Base-by-base conservation (phyloP, 164 flowering plant genomes). In the Macadamia tetraphylla region DNA sequence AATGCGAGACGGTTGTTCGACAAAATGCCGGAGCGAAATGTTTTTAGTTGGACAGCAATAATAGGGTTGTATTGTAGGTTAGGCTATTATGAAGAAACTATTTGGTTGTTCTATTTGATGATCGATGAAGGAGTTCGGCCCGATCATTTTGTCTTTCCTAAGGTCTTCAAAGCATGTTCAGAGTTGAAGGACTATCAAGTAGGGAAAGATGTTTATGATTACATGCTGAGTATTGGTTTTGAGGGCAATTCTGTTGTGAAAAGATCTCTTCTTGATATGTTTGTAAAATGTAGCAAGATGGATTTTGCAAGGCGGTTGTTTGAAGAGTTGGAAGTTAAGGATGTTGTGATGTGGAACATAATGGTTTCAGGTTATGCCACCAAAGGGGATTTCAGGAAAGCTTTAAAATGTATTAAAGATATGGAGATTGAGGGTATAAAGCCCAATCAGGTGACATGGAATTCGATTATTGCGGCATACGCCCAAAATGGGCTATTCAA, bases 391-490 rank as follows among this genome's bases (percentile, higher is more conserved):
- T 74, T 80, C 62, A 67, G 65, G 60, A 65, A 61, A 53, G 80
- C 82, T 60, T 66, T 74, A 43, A 67, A 71, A 62, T 75, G 66
- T 67, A 63, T 80, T 43, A 64, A 71, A 46, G 74, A 77, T 29
- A 79, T 79, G 82, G 71, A 74, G 62, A 35, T 55, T 60, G 61
- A 62, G 9, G 82, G 80, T 58, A 65, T 80, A 5, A 68, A 53
- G 71, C 82, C 82, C 13, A 80, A 80, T 52, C 70, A 48, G 18
- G 78, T 80, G n/a, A 80, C 82, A 23, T 80, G 80, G 78, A 80
- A 80, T 72, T 71, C 82, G 6, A 77, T 80, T 55, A 74, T 76
- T 60, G 58, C 82, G 3, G 82, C 80, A 13, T 76, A 76, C 69
- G 75, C 82, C 42, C 75, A 74, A 67, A 68, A 74, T 62, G 82